phyloP scores from a whole-genome alignment of 495 filamentous ascomycete species.

The Jackrogersella minutella region DNA sequence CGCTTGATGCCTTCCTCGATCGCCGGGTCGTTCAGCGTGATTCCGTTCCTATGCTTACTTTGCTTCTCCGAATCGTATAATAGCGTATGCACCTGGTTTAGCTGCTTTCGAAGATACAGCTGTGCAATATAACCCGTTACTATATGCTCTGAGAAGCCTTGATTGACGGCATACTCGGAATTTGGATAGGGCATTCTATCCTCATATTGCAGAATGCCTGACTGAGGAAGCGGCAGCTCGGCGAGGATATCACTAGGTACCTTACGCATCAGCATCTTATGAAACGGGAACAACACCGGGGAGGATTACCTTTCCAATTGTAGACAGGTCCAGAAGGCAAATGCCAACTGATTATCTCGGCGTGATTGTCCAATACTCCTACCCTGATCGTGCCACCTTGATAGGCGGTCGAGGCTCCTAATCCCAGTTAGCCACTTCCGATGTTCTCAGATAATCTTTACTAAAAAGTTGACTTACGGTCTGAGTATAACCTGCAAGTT shows the following conservation, averaged over 20 bases:
- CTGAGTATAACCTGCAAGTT: constrained; percentile 80
- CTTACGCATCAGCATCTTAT: constrained; percentile 15
- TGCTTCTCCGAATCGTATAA: constrained; percentile 72
- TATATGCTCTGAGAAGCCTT: constrained; percentile 60
- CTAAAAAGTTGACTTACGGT: constrained; percentile 60
- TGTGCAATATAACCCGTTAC: constrained; percentile 87
- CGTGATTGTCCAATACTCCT: constrained; percentile 43
- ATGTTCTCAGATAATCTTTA: background rate
- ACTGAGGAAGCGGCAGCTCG: constrained; percentile 84
- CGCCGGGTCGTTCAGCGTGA: constrained; percentile 33
- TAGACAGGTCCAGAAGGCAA: constrained; percentile 93
- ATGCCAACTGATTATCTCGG: constrained; percentile 67
- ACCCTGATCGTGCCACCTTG: constrained; percentile 44
- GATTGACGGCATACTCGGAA: constrained; percentile 49
- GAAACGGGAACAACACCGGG: background rate
- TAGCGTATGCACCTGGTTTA: constrained; percentile 83
- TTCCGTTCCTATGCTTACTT: constrained; percentile 45
- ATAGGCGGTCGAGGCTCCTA: constrained; percentile 56
- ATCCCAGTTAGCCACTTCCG: constrained; percentile 3
- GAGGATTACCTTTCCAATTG: constrained; percentile 83
- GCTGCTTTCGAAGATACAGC: constrained; percentile 81
- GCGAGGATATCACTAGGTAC: constrained; percentile 82
- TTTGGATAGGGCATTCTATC: constrained; percentile 71
- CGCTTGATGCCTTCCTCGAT: constrained; percentile 42
- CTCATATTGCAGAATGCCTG: constrained; percentile 76